Evolutionary conservation across 495 filamentous ascomycete genomes (phyloP), one percentile per base, ranked within the genome.

Genomic region (Daldinia grandis): DNA sequence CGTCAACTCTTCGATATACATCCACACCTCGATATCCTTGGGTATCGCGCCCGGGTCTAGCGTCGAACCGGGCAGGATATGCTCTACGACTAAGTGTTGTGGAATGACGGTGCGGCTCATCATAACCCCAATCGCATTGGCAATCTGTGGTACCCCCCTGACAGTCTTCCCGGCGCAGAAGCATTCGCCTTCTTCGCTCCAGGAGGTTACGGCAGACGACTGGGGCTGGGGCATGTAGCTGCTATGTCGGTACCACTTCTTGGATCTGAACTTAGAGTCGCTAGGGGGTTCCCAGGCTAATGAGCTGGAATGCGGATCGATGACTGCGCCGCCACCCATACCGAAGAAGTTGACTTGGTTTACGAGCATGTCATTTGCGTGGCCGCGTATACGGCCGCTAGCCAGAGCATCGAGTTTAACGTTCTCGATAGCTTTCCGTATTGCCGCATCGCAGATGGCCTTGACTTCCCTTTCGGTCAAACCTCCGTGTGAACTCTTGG

Each of bases 131-230:
- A 93, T 65, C 66, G 81, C 76, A 27, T 83, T 79, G 15, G 78
- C 53, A 65, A 72, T 31, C 9, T 76, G 51, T 55, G 76, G 74
- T 15, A 71, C 51, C 12, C 68, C 57, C 21, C 35, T 40, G 15
- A 62, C 53, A 50, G 50, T 69, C 40, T 76, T 77, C 21, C 80
- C 86, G 38, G 83, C 82, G 77, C 90, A 91, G 87, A 87, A 93
- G 77, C 89, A 92, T 44, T 92, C 86, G 31, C 87, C 88, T 19
- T 86, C 82, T 31, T 92, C 87, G 3, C 81, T 76, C 87, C 90
- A 91, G 30, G 74, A 74, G 3, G 76, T 71, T 14, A 92, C 78
- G 0, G 89, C 90, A 8, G 75, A 73, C n/a, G 63, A 55, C 3
- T 75, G 78, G 2, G 69, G 73, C 24, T 80, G 76, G 3, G 66